Base-by-base conservation (phyloP, 495 filamentous ascomycete species). In the Sordaria brevicollis region DNA sequence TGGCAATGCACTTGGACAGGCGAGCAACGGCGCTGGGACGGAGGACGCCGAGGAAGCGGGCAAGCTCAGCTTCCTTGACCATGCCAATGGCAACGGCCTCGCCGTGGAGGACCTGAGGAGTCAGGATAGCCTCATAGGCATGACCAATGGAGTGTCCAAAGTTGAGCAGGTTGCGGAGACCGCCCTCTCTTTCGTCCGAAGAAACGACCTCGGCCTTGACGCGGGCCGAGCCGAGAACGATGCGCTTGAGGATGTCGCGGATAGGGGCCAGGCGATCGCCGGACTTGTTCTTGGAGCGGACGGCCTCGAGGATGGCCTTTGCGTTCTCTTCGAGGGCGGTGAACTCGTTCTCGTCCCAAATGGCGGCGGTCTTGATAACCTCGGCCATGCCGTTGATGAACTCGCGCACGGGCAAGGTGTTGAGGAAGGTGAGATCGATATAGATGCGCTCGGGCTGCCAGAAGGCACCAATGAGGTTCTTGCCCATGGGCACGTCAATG, bases 351-450 rank as follows among this genome's bases (percentile, higher is more conserved):
- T 94, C 92, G 74, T 96, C 86, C 86, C 94, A 98, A 72, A 98
- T 98, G 68, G 94, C 95, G 6, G 95, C 95, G 21, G 95, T 99
- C 88, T 98, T 98, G 77, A 98, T 89, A 69, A 99, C 94, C 82
- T 99, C 95, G 66, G 94, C 95, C 93, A 99, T 97, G 68, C 95
- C 95, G 80, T 99, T 99, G 79, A 98, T 93, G 79, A 99, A 94
- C 80, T 99, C 94, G 69, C 95, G 85, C 65, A 90, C 90, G 4
- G 94, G 94, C 34, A 99, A 84, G 8, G 92, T 97, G 77, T 95
- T 93, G 74, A 99, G 85, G 78, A 99, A 98, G 65, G 89, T 87
- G 62, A 97, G 86, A 81, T 99, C 95, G 71, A 99, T 94, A 76
- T 95, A 99, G 73, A 97, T 92, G 71, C 92, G 89, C 74, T 90